Percentiles rank a stretch among this genome's conserved stretches.
Conservation (phyloP, 2,329 filamentous ascomycete species). For the Diaporthe sp. region DNA sequence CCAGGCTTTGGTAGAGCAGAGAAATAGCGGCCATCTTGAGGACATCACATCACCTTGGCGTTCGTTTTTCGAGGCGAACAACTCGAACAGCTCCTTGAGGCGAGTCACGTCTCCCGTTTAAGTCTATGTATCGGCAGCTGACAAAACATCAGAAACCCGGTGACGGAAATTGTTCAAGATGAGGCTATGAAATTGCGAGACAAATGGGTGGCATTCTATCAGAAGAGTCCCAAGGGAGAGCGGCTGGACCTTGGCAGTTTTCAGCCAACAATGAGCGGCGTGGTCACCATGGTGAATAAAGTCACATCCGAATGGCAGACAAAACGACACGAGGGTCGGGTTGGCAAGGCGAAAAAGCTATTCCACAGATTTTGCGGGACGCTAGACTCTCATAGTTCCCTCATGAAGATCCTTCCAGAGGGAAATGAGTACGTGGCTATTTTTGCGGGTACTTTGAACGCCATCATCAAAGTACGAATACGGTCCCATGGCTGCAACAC, state of each 20-base stretch:
- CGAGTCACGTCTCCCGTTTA: neutral
- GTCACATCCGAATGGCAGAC: conserved; percentile 28
- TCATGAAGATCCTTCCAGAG: conserved; percentile 48
- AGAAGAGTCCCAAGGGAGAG: conserved; percentile 37
- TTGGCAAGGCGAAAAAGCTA: conserved; percentile 38
- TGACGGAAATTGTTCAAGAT: neutral
- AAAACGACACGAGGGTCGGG: conserved; percentile 32
- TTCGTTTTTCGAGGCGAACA: conserved; percentile 38
- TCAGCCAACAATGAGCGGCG: conserved; percentile 38
- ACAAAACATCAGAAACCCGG: neutral
- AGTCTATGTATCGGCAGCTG: neutral
- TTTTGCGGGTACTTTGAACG: conserved; percentile 48
- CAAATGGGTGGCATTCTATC: conserved; percentile 30
- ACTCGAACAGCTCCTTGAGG: neutral
- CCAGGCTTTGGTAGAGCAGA: conserved; percentile 35
- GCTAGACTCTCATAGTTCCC: conserved; percentile 45
- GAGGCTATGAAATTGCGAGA: neutral
- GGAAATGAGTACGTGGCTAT: conserved; percentile 50
- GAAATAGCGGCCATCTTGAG: neutral
- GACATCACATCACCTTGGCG: conserved; percentile 39
- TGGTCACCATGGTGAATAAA: conserved; percentile 38
- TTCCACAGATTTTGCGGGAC: conserved; percentile 48
- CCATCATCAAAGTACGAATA: conserved; percentile 46
- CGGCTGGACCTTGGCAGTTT: conserved; percentile 32
- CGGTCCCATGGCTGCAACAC: too few species aligned